Base-by-base conservation (phyloP, 2,329 filamentous ascomycete species). In the Sclerotiophoma versabilis region DNA sequence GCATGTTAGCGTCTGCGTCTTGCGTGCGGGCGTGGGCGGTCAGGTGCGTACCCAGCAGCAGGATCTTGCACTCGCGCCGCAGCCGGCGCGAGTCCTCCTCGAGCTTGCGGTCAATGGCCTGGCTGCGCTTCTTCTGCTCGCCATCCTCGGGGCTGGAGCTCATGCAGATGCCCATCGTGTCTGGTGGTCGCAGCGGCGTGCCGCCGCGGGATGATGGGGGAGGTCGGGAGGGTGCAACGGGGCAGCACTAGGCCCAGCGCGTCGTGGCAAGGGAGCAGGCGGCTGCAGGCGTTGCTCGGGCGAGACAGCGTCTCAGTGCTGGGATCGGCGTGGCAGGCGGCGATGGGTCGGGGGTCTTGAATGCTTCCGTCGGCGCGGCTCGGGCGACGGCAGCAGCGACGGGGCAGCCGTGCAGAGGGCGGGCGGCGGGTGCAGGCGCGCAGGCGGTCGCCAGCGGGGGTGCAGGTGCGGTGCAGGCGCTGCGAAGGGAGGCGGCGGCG, bases 11-110 rank as follows among this genome's bases (percentile, higher is more conserved):
- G 14, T 43, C n/a, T 37, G 10, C 27, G 7, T 22, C 12, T 36
- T 14, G 14, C 15, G 29, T 15, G 41, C 26, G 25, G 34, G 26
- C 33, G 39, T 22, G 5, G 42, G 33, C 37, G 50, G 20, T 45
- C 23, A 23, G 25, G 26, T 34, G 75, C 86, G 63, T 86, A 98
- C 95, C 95, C 68, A 99, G 83, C 49, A 99, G 82, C 58, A 99
- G 80, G 66, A 99, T 98, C 81, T 99, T 99, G 91, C 95, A 98
- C 89, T 99, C 95, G 81, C 92, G 86, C 75, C 93, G 88, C 81
- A 98, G 82, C 76, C 90, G 86, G 77, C 91, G 92, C 46, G 92
- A 96, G 77, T 99, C 95, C 75, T 98, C 93, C 76, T 98, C 93
- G 59, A 99, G 83, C 69, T 86, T 89, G 77, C 90, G 90, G 79